phyloP scores from a whole-genome alignment of 495 filamentous ascomycete genomes.

The Neohortaea acidophila region DNA sequence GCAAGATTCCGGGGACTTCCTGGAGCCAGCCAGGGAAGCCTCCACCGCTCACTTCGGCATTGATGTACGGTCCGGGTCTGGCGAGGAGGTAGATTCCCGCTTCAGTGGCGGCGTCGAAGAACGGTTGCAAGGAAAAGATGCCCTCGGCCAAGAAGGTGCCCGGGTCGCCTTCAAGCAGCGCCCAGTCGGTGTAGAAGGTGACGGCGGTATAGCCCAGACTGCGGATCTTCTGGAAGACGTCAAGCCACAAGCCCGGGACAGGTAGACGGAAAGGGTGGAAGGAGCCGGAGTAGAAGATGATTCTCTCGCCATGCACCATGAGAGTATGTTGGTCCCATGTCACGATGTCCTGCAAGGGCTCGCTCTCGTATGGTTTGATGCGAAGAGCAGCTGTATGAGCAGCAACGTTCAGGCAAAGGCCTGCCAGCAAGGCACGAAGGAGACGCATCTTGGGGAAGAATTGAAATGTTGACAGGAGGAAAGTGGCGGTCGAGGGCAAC shows the following conservation, averaged over 20 bases:
- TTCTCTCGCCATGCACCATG: conserved; percentile 52
- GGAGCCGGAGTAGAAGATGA: conserved; percentile 52
- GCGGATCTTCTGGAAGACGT: conserved; percentile 68
- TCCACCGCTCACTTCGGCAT: conserved; percentile 49
- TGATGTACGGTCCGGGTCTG: conserved; percentile 53
- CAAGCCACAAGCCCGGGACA: conserved; percentile 54
- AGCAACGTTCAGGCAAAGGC: too few species aligned
- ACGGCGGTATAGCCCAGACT: conserved; percentile 62
- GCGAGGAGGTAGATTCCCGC: conserved; percentile 63
- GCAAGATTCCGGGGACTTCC: conserved; percentile 43
- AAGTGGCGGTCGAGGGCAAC: too few species aligned
- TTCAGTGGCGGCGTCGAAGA: conserved; percentile 56
- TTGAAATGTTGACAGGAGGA: too few species aligned
- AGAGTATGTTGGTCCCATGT: conserved; percentile 61
- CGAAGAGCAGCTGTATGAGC: too few species aligned
- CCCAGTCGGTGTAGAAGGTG: conserved; percentile 65
- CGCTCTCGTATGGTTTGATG: too few species aligned
- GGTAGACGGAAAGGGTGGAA: conserved; percentile 40
- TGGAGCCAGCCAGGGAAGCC: conserved; percentile 52
- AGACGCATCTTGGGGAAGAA: too few species aligned
- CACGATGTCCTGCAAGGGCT: too few species aligned
- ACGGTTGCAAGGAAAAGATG: conserved; percentile 50
- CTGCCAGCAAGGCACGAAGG: too few species aligned
- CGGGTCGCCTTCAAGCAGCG: conserved; percentile 59
- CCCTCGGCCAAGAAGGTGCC: conserved; percentile 55